phyloP scores from a whole-genome alignment of 2,329 filamentous ascomycete species.

The Furcasterigmium furcatum region DNA sequence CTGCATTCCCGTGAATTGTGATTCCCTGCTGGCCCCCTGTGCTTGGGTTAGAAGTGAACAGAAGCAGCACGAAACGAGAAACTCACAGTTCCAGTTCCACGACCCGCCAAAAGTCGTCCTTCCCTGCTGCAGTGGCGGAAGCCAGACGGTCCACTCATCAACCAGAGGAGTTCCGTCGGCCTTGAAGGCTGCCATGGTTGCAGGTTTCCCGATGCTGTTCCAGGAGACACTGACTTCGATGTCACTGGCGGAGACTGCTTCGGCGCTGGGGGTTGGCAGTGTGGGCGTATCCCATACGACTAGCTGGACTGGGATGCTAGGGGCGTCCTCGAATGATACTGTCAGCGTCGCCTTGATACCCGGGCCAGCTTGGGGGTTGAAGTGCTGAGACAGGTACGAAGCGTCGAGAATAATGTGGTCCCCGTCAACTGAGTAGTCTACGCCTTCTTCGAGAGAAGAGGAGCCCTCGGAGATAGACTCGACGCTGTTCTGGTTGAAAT shows the following conservation, averaged over 20 bases:
- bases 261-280: too few species aligned
- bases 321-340: too few species aligned
- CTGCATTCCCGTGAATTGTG: not conserved
- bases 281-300: too few species aligned
- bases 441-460: not conserved
- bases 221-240: conserved; percentile 3
- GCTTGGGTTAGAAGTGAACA: not conserved
- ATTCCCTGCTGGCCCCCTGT: not conserved
- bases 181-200: not conserved
- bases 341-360: too few species aligned
- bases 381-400: too few species aligned
- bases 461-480: not conserved
- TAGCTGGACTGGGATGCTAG: too few species aligned
- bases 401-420: conserved; percentile 39
- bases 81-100: not conserved
- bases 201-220: conserved; percentile 21
- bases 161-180: not conserved
- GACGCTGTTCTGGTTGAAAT: conserved; percentile 25
- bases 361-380: too few species aligned
- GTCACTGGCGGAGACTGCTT: too few species aligned
- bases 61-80: too few species aligned
- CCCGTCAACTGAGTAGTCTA: conserved; percentile 37
- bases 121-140: not conserved
- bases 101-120: not conserved
- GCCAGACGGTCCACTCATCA: not conserved